Base-by-base conservation (phyloP, 1,284 basidiomycete species). In the Prillingera fragicola region DNA sequence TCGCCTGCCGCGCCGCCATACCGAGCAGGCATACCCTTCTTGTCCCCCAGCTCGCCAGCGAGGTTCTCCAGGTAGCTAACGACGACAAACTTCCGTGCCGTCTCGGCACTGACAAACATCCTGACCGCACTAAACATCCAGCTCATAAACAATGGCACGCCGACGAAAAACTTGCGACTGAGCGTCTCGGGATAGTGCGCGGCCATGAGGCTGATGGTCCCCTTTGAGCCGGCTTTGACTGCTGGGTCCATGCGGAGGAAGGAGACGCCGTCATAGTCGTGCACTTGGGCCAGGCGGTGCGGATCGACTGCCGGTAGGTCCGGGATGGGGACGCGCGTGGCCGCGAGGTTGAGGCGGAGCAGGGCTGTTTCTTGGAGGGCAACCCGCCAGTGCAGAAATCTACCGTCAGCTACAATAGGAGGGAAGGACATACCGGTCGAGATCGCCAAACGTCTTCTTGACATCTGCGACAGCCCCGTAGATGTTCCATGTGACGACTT, bases 381-480 rank as follows among this genome's bases (percentile, higher is more conserved):
- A 10, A 60, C 48, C 35, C 58, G 54, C 58, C 56, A 60, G 41
- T 47, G 54, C 17, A 60, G 48, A 43, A 60, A 60, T 5, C 56
- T 53, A 38, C 1, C 4, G 41, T 42, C 18, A 41, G 37, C 25
- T 5, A 15, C 5, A 25, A 13, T 6, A 37, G 5, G 38, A 36
- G 12, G n/a, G 27, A 15, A n/a, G 25, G 2, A 32, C 54, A 42
- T 31, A 56, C 57, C 43, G 28, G 31, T 56, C 46, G 3, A 55
- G 32, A 34, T 60, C 52, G n/a, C 58, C 58, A 36, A 60, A 60
- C 33, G 58, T 54, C 33, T 19, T 35, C 13, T 45, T 33, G 12
- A 57, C 36, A 24, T 55, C 37, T 28, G 48, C 46, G n/a, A 55
- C 54, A 6, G 52, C 50, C 15, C 58, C 56, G 33, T 60, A 60